These are phyloP conservation scores for Leishmania gerbilli DNA, from an alignment of 208 protist species.

Conservation along the genomic window DNA sequence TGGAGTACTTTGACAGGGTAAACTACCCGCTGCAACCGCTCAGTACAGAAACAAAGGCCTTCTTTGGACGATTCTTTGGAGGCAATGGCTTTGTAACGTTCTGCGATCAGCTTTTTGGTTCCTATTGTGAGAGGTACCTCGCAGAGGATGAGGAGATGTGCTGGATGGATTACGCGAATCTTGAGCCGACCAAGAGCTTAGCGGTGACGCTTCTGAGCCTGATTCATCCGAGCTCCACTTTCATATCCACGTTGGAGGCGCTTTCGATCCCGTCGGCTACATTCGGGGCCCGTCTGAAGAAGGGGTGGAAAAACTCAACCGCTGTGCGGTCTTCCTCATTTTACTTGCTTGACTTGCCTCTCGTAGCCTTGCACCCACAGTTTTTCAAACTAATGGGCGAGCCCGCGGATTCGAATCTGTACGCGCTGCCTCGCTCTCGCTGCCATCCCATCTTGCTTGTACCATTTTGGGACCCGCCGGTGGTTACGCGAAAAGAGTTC, in stretches of 20 bases:
- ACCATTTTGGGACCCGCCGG: constrained; percentile 82
- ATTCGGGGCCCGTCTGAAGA: constrained; percentile 51
- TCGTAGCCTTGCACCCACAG: constrained; percentile 52
- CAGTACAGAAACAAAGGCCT: constrained; percentile 52
- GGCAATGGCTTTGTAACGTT: constrained; percentile 57
- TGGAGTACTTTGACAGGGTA: constrained; percentile 36
- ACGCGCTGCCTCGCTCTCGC: constrained; percentile 44
- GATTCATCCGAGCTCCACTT: constrained; percentile 60
- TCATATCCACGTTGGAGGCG: constrained; percentile 67
- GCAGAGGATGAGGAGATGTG: constrained; percentile 31
- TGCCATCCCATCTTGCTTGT: constrained; percentile 66
- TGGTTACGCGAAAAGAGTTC: constrained; percentile 70
- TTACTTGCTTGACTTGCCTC: constrained; percentile 58
- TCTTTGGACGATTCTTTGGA: constrained; percentile 73
- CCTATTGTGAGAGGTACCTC: constrained; percentile 23
- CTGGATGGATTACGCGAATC: constrained; percentile 85
- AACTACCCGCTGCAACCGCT: constrained; percentile 50
- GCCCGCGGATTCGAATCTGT: constrained; percentile 49
- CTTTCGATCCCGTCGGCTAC: constrained; percentile 55
- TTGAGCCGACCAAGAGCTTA: constrained; percentile 51
- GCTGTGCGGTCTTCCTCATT: constrained; percentile 9
- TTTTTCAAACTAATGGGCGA: constrained; percentile 70
- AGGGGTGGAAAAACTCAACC: constrained; percentile 50
- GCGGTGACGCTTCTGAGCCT: constrained; percentile 60
- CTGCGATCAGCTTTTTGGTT: constrained; percentile 74